phyloP scores from a whole-genome alignment of 768 basidiomycete species.

The Strobilomyces confusus region DNA sequence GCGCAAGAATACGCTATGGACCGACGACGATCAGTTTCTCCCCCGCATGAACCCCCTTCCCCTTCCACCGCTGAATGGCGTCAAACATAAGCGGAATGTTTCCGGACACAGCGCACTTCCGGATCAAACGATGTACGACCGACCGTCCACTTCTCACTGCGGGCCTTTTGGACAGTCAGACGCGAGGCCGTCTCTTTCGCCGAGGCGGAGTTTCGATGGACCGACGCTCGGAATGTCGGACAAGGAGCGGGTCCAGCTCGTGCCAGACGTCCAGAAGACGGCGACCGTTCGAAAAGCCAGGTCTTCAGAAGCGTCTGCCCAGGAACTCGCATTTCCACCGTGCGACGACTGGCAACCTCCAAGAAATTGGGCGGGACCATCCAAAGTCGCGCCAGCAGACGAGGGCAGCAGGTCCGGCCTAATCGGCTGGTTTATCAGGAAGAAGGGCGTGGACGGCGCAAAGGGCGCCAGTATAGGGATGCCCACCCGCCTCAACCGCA shows the following conservation, averaged over 20 bases:
- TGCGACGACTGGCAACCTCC: conserved; percentile 22
- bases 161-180: neutral
- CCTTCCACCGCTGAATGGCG: conserved; percentile 10
- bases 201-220: neutral
- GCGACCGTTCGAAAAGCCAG: neutral
- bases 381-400: neutral
- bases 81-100: conserved; percentile 9
- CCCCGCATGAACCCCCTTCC: conserved; percentile 19
- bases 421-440: neutral
- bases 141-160: neutral
- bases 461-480: neutral
- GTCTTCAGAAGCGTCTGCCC: neutral
- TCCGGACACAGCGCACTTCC: neutral
- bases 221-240: neutral
- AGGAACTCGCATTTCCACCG: neutral
- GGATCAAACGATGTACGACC: neutral
- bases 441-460: neutral
- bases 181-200: neutral
- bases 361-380: conserved; percentile 22
- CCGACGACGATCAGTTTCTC: conserved; percentile 18
- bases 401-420: neutral
- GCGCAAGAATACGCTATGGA: conserved; percentile 7
- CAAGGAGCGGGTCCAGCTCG: neutral
- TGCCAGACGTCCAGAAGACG: neutral
- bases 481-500: neutral